A percentile compares a stretch with the other conserved stretches of the same genome.
Evolutionary conservation across 352 stramenopile species (phyloP).

Genomic region (Globisporangium mamillatum): DNA sequence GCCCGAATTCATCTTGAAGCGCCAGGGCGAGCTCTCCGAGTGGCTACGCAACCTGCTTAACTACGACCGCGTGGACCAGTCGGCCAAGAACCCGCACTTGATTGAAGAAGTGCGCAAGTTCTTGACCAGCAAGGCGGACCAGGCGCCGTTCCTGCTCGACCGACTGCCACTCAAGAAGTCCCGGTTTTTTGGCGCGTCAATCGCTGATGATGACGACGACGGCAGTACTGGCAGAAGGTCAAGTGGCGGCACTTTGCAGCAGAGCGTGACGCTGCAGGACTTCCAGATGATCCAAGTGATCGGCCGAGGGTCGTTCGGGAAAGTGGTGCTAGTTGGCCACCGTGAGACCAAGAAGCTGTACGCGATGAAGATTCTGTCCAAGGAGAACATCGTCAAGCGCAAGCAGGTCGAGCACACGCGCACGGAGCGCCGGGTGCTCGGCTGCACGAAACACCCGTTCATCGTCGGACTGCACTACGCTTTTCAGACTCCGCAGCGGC

Average conservation of each 20-base stretch:
- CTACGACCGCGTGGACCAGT: conserved; percentile 73
- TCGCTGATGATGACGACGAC: conserved; percentile 58
- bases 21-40: conserved; percentile 61
- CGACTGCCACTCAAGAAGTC: conserved; percentile 58
- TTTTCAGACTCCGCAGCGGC: conserved; percentile 85
- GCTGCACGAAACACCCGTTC: conserved; percentile 81
- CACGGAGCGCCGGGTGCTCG: conserved; percentile 81
- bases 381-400: conserved; percentile 87
- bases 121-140: conserved; percentile 77
- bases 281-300: conserved; percentile 89
- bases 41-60: conserved; percentile 68
- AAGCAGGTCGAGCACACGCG: conserved; percentile 90
- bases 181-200: conserved; percentile 62
- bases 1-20: conserved; percentile 72
- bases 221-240: conserved; percentile 11
- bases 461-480: conserved; percentile 88
- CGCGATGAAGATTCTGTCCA: conserved; percentile 92
- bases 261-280: conserved; percentile 60
- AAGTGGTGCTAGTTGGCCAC: conserved; percentile 85
- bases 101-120: conserved; percentile 80
- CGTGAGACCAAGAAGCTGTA: conserved; percentile 87
- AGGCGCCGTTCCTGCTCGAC: conserved; percentile 74
- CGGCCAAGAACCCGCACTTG: conserved; percentile 71
- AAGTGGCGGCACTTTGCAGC: conserved; percentile 23
- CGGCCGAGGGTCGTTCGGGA: conserved; percentile 90